Percentiles rank a stretch among this genome's conserved stretches.
phyloP scores from a whole-genome alignment of 257 asterid species.

The Plantago elongata region DNA sequence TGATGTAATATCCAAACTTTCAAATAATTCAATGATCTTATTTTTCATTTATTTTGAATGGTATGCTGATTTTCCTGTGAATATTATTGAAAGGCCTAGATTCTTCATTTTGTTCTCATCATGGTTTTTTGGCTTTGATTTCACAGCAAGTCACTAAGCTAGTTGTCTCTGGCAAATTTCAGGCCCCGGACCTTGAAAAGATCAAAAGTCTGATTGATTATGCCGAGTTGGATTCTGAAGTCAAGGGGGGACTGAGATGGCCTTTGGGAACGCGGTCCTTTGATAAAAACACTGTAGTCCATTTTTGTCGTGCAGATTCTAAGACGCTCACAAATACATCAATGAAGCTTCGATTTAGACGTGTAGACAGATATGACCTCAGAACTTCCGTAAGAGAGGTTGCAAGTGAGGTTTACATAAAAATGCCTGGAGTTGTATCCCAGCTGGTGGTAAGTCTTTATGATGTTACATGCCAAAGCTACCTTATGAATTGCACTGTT shows the following conservation, averaged over 20 bases:
- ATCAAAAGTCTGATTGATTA: too few species aligned
- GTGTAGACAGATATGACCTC: constrained; percentile 49
- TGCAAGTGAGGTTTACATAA: constrained; percentile 36
- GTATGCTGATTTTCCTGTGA: too few species aligned
- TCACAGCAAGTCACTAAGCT: neutral
- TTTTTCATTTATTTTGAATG: too few species aligned
- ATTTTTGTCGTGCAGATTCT: constrained; percentile 38
- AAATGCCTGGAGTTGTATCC: constrained; percentile 31
- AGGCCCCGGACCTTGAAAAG: too few species aligned
- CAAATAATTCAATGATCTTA: too few species aligned
- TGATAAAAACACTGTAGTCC: constrained; percentile 32
- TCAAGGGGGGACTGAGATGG: constrained; percentile 31
- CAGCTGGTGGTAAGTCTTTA: constrained; percentile 31
- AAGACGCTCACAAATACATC: constrained; percentile 32
- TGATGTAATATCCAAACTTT: too few species aligned
- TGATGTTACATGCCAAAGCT: too few species aligned
- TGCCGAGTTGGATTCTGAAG: too few species aligned
- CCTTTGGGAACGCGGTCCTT: constrained; percentile 38
- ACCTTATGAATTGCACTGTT: too few species aligned
- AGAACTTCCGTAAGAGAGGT: constrained; percentile 42
- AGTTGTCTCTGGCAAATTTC: too few species aligned
- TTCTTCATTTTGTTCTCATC: neutral
- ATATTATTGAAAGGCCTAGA: neutral
- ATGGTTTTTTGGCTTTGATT: too few species aligned
- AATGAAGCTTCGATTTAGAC: constrained; percentile 36